Evolutionary conservation across 352 stramenopile genomes (phyloP), one percentile per base, ranked within the genome.

Genomic region (Thraustochytrium striatum): DNA sequence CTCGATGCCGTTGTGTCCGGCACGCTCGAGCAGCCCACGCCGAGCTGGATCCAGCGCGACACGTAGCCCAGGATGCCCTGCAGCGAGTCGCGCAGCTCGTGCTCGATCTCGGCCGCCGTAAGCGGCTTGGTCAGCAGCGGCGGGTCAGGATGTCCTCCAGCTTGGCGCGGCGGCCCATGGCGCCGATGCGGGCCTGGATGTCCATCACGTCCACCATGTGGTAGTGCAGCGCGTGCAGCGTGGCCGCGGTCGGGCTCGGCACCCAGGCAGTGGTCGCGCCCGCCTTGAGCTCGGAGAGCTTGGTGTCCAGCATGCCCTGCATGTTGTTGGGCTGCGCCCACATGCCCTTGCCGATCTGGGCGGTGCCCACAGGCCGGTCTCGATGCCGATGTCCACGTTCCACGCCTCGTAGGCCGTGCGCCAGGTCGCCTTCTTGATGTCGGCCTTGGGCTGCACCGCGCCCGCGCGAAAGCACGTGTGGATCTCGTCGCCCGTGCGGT

Each of bases 401-500:
- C 70, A 69, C 16, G 79, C 72, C 61, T 85, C 82, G 75, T 85
- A 85, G 25, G 80, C 81, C n/a, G 55, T n/a, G 28, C 53, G 47
- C 82, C 82, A 85, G n/a, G 81, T 53, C 8, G 62, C 78, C 33
- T 57, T 57, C 61, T 85, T 83, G 44, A 85, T 85, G 38, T 81
- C 61, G 57, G 25, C 73, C 61, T 85, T 85, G 57, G 61, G 57
- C 50, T 81, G 50, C 52, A 85, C 70, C 28, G 73, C 39, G 61
- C 82, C 82, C 30, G 57, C 57, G 28, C 72, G n/a, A 47, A 85
- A 84, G 44, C 43, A 78, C 30, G 82, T 85, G 82, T 85, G 83
- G 36, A 85, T 86, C 59, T 85, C 83, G 57, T 86, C 82, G 36
- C 83, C 83, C 16, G 83, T 85, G 57, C 83, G 72, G 81, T 85